Evolutionary conservation across 306 rosid species (phyloP).

Genomic region (Astragalus glycyphyllos): DNA sequence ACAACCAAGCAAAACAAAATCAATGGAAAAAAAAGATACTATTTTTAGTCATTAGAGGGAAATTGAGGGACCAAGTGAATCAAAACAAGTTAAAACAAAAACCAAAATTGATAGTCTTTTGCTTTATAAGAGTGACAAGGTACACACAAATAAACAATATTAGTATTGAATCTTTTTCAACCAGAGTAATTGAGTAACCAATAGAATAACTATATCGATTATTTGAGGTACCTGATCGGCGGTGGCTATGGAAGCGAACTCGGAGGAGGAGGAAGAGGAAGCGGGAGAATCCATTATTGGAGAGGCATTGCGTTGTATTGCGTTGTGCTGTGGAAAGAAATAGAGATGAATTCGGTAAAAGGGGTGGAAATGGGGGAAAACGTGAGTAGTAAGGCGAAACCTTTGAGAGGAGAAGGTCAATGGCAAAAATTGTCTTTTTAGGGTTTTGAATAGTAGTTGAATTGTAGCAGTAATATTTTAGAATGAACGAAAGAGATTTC

Average conservation of each 20-base stretch:
- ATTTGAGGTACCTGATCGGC: slow-evolving; percentile 58
- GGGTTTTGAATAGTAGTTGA: slow-evolving; percentile 30
- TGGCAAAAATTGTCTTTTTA: not conserved
- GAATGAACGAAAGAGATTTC: slow-evolving; percentile 24
- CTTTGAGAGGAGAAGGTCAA: slow-evolving; percentile 40
- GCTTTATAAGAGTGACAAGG: slow-evolving; percentile 23
- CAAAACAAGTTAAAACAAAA: not conserved
- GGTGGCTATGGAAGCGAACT: slow-evolving; percentile 60
- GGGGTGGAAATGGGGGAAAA: slow-evolving; percentile 19
- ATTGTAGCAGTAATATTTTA: not conserved
- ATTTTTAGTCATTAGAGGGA: not conserved
- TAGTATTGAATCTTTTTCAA: not conserved
- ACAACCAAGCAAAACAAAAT: not conserved
- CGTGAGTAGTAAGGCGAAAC: slow-evolving; percentile 33
- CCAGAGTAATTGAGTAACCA: not conserved
- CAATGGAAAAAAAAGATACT: not conserved
- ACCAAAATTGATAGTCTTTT: not conserved
- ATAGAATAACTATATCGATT: slow-evolving; percentile 7
- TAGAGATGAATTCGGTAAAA: slow-evolving; percentile 26
- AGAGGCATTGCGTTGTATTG: slow-evolving; percentile 52
- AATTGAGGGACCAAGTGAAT: slow-evolving; percentile 13
- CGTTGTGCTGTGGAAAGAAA: not conserved
- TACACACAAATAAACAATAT: not conserved
- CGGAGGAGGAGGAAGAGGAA: slow-evolving; percentile 65
- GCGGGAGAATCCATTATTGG: slow-evolving; percentile 67